Base-by-base conservation (phyloP, 2,329 filamentous ascomycete species). In the Penicillium vulpinum region DNA sequence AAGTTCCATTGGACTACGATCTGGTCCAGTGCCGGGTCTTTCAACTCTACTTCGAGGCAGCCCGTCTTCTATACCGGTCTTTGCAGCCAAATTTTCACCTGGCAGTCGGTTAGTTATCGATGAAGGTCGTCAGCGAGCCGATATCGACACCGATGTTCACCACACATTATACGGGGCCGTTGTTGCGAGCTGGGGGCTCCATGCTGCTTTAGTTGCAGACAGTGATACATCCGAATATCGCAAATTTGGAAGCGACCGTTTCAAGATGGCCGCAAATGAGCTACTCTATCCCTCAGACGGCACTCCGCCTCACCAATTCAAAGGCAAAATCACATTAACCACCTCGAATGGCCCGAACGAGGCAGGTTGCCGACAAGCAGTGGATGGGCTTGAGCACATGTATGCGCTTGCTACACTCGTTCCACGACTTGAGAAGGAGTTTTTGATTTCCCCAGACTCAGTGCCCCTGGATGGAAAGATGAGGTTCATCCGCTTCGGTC, bases 131-230 rank as follows among this genome's bases (percentile, higher is more conserved):
- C 13, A 77, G 82, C 66, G 68, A 36, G 62, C 64, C 28, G 58
- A 61, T 31, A 62, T 76, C 15, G 35, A 53, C 45, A 26, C 18
- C 28, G 22, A 53, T 28, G 65, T 73, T 31, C 67, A 73, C 22
- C 69, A 62, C 49, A 70, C 64, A 4, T 66, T 83, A 2, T 83
- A 89, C 66, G 92, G 91, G 26, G 89, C 88, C 24, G 91, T 97
- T 22, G 92, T 97, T 2, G 88, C 88, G 43, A 94, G 89, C 72
- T 96, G 95, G 83, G 93, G 90, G 21, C 86, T 97, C 68, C 93
- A 97, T 69, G 90, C 92, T 29, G 87, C 88, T 40, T 82, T 97
- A 4, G 91, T 97, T 22, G 92, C 90, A 65, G 92, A 97, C 77
- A 94, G 90, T 73, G 93, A 97, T 73, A 95, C 92, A 0, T 79